Base-by-base conservation (phyloP, 2,329 filamentous ascomycete genomes). In the Coleophoma crateriformis region DNA sequence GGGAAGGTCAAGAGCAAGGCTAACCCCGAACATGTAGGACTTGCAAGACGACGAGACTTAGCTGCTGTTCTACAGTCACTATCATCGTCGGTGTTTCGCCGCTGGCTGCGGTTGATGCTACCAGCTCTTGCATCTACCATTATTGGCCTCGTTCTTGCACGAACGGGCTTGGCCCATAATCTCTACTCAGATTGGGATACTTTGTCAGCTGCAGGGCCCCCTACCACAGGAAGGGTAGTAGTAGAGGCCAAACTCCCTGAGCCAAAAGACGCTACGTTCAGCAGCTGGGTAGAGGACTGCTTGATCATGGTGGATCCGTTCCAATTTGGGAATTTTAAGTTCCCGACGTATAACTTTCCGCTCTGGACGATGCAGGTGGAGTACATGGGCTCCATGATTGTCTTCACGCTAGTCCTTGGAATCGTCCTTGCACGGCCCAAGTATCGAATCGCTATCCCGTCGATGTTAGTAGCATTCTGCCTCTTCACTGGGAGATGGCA, bases 21-120 rank as follows among this genome's bases (percentile, higher is more conserved):
- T 41, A 20, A 19, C 38, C 19, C 19, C 15, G 4, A 20, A 17
- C 3, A 7, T 19, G 13, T 41, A 41, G 38, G 38, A 13, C 38
- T 41, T 41, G 38, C 38, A 41, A 41, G 38, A 3, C 67, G 67
- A 44, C 56, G 61, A 7, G 58, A 64, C 32, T 58, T 68, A 20
- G 53, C 59, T 34, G 61, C 62, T 15, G 58, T 59, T 13, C 66
- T 65, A 52, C 64, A 64, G 51, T 55, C 62, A 61, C 65, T 2
- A 59, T 75, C 3, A 63, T 73, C 70, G 10, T 69, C 70, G 7
- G 62, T 68, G 3, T 71, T 74, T 50, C 66, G 72, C 13, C 64
- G 72, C 6, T 67, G 68, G 4, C 59, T 73, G 32, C 63, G 72
- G 7, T 62, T 75, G 2, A 71, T 69, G 49, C 64, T 68, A 4